Evolutionary conservation across 768 basidiomycete species (phyloP).

Genomic region (Lactarius hengduanensis): DNA sequence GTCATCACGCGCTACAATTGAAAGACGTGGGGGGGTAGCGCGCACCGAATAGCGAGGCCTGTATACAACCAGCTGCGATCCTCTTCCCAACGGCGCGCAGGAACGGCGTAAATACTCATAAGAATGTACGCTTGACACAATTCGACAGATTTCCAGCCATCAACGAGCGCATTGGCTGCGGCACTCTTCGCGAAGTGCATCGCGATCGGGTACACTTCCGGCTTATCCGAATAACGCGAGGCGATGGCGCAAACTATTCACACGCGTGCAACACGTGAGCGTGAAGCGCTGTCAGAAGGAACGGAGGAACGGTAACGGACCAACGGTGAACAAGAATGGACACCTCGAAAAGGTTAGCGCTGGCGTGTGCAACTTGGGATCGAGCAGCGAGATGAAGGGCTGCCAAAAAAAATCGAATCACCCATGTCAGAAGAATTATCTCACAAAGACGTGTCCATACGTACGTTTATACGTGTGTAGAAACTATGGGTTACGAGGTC

Average conservation of each 20-base stretch:
- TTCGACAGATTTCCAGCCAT: slow-evolving; percentile 79
- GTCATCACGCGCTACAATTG: slow-evolving; percentile 27
- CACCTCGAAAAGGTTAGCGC: slow-evolving; percentile 77
- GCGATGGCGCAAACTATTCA: slow-evolving; percentile 79
- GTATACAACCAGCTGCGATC: slow-evolving; percentile 89
- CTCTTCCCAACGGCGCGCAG: slow-evolving; percentile 81
- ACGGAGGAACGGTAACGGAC: slow-evolving; percentile 46
- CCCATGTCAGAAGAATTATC: slow-evolving; percentile 42
- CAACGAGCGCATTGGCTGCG: slow-evolving; percentile 73
- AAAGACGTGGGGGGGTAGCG: slow-evolving; percentile 2
- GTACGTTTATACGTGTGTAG: slow-evolving; percentile 65
- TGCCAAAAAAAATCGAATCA: slow-evolving; percentile 61
- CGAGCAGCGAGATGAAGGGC: slow-evolving; percentile 72
- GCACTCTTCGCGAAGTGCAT: slow-evolving; percentile 78
- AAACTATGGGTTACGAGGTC: slow-evolving; percentile 46
- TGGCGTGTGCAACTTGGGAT: slow-evolving; percentile 81
- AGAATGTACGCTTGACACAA: slow-evolving; percentile 82
- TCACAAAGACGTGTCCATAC: background rate
- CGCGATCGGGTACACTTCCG: slow-evolving; percentile 63
- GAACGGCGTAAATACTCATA: slow-evolving; percentile 73
- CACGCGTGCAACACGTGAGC: background rate
- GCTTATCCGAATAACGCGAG: slow-evolving; percentile 74
- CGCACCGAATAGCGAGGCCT: slow-evolving; percentile 81
- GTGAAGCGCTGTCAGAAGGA: background rate
- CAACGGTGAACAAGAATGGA: slow-evolving; percentile 89